Base-by-base conservation (phyloP, 139 green algal genomes). In the Chlamydomonas sp. region DNA sequence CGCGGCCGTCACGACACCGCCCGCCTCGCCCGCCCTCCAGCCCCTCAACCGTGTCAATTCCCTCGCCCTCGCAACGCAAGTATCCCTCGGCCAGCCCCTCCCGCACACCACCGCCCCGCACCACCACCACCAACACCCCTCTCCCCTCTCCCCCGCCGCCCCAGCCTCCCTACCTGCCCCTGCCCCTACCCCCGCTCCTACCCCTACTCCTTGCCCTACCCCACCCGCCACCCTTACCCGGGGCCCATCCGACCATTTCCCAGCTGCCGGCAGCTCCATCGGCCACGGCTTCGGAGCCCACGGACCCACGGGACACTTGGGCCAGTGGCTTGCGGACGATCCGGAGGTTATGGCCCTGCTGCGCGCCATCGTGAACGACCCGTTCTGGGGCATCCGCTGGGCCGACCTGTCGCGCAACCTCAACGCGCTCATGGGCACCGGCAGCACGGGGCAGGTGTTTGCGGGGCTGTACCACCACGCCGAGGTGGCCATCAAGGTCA, bases 401-500 rank as follows among this genome's bases (percentile, higher is more conserved):
- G 61, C 66, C 3, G 89, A 95, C 14, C 73, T 96, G 64, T 80
- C 90, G 85, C 61, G 31, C 0, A 73, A 77, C 4, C 78, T 95
- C 72, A 16, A 87, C 66, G 58, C 75, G 4, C 90, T 93, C 71
- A 84, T 96, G 73, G 93, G 91, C 18, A 59, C 9, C 9, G 91
- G 91, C 75, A 90, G 81, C 85, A 93, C 87, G 72, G 90, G 89
- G 59, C 86, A 92, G 78, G 90, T 93, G 82, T 87, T 80, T 18
- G 72, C 82, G 31, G 89, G 85, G n/a, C 83, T 80, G 71, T 94
- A 93, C 75, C 85, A 88, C 63, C 89, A 93, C n/a, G 89, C 80
- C 16, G 86, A 92, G 72, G 93, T 96, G 63, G 93, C 93, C 4
- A 92, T 96, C 84, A 96, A 96, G 85, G 89, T 95, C n/a, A 87